Evolutionary conservation across 257 asterid genomes (phyloP).

Genomic region (Nicotiana attenuata): DNA sequence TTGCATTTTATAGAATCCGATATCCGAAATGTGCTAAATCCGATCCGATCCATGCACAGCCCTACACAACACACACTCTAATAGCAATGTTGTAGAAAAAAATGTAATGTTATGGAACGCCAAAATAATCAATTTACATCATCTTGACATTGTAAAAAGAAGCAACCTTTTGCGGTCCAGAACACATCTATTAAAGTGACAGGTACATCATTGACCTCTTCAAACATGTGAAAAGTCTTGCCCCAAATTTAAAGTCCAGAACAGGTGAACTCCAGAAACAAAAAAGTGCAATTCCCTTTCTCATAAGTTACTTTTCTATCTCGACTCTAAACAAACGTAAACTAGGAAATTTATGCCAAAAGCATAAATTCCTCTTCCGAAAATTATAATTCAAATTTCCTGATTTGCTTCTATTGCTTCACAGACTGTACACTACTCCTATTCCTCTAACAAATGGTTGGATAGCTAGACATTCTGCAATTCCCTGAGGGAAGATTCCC

Average conservation of each 20-base stretch:
- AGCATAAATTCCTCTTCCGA: neutral
- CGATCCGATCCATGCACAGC: no score
- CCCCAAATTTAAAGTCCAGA: neutral
- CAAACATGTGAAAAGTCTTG: neutral
- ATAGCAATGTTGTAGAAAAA: no score
- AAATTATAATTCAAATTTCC: no score
- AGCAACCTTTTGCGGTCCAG: no score
- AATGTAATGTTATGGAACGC: neutral
- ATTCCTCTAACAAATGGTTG: no score
- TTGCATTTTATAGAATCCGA: no score
- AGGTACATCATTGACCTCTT: neutral
- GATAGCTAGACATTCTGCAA: neutral
- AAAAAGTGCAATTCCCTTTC: neutral
- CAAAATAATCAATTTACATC: neutral
- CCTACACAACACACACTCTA: no score
- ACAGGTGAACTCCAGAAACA: neutral
- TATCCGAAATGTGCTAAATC: no score
- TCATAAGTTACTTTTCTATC: neutral
- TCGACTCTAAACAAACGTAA: no score
- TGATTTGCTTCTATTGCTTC: neutral
- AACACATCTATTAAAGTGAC: neutral
- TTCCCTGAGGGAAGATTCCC: neutral
- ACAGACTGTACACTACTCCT: neutral
- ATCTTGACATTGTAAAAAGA: neutral
- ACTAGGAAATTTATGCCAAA: neutral